Evolutionary conservation across 495 filamentous ascomycete genomes (phyloP), one percentile per base, ranked within the genome.

Genomic region (Talaromyces trachyspermus): DNA sequence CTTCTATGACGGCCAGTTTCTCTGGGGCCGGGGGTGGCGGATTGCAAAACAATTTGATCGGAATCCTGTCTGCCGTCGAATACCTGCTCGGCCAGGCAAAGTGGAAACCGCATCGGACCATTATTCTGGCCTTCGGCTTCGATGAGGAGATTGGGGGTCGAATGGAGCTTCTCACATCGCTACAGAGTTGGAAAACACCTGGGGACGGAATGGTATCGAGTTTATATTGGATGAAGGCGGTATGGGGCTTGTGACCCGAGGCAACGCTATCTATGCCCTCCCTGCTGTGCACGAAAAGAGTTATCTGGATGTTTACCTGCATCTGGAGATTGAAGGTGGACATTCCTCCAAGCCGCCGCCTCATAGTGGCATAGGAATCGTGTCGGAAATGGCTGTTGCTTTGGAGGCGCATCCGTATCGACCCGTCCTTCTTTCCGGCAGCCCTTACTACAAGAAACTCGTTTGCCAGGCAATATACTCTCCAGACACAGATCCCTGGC

Each of bases 31-130:
- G 6, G 79, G 81, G 0, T 60, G 12, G 69, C 61, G 20, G 83
- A 87, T 63, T 86, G 82, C 74, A 87, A 87, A 64, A 86, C 56
- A 74, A 77, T 36, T 66, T 88, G n/a, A 80, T 86, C 33, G 83
- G 76, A 2, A 64, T 80, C 3, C 58, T 88, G 54, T 82, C 81
- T 48, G 74, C 74, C 0, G 55, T 84, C 5, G 83, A 87, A 58
- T 73, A 78, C n/a, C 68, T 87, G 1, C 63, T 86, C 9, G 60
- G 68, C 10, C 75, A 78, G 25, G 58, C 69, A 25, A 29, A 29
- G 26, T 88, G 77, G 59, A 50, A 62, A 4, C 83, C 84, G 0
- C 67, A 70, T 43, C 71, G 84, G 38, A 83, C 80, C 0, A 56
- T 87, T 3, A 45, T 87, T 14, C 61, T 86, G 0, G 75, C 75